Base-by-base conservation (phyloP, 345 rosid genomes). In the Pistacia vera region DNA sequence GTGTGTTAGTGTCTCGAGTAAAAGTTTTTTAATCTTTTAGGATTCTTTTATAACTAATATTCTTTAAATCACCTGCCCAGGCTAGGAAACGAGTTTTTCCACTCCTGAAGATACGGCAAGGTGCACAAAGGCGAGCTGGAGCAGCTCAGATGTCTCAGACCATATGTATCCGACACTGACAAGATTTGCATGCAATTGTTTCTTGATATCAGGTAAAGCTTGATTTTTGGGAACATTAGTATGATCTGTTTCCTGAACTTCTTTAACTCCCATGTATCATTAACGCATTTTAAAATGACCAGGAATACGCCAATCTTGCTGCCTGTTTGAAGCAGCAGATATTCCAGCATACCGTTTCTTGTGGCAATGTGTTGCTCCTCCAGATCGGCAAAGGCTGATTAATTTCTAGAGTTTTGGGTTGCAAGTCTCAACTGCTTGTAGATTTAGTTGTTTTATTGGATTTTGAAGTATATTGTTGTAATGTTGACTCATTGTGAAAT, bases 281-380 rank as follows among this genome's bases (percentile, higher is more conserved):
- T 65, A 17, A 17, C 36, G 18, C 25, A 5, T 30, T 35, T 30
- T 63, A 56, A 65, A 65, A 68, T 62, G 46, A 77, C 16, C 90
- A 94, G 99, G 98, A 94, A 73, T 94, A 90, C 72, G 99, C 91
- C 48, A 90, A 84, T 86, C 90, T 94, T 5, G 72, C 90, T 46
- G 82, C 79, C 2, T 83, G 72, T 88, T 97, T 25, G 90, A 83
- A 16, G 95, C 98, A 10, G 87, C 90, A 5, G 79, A 80, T 72
- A 89, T 94, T 49, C 82, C 89, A 4, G 80, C 94, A 22, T 94
- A 85, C 73, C 73, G 86, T 68, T 92, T 97, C 71, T 79, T 97
- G 30, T 94, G 99, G 99, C 95, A 86, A 66, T 91, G 97, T 41
- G 99, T 94, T 49, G 97, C 99, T 68, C 97, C 98, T 61, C 78